Percentiles rank a stretch among this genome's conserved stretches.
These are phyloP conservation scores for Catharanthus roseus DNA, from an alignment of 257 asterid genomes.

Conservation along the genomic window DNA sequence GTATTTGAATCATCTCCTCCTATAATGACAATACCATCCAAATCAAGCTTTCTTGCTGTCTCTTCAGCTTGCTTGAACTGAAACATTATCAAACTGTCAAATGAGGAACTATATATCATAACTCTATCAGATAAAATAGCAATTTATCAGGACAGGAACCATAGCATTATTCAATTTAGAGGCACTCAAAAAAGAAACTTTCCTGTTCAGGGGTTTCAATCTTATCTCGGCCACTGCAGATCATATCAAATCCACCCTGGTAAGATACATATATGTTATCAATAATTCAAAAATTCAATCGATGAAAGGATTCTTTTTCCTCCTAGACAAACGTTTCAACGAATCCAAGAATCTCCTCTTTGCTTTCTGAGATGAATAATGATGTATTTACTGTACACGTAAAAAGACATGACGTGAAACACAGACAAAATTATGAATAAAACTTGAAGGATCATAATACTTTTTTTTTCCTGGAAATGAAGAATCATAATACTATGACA, in stretches of 20 bases:
- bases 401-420: not conserved
- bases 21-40: conserved; percentile 92
- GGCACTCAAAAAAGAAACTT: conserved; percentile 4
- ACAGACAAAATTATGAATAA: not conserved
- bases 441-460: not conserved
- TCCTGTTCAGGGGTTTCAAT: conserved; percentile 99
- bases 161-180: not conserved
- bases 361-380: not conserved
- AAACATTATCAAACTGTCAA: conserved; percentile 11
- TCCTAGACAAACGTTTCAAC: not conserved
- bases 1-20: conserved; percentile 98
- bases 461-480: too few species aligned
- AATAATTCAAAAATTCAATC: not conserved
- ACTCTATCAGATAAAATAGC: not conserved
- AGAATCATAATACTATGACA: not conserved
- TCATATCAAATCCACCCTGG: conserved; percentile 99
- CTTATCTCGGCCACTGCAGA: conserved; percentile 98
- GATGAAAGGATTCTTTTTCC: not conserved
- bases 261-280: conserved; percentile 7
- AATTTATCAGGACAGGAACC: not conserved
- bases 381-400: not conserved
- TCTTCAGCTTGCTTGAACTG: conserved; percentile 97
- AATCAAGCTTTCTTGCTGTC: conserved; percentile 79
- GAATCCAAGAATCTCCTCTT: not conserved
- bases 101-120: conserved; percentile 1